Evolutionary conservation across 2,329 filamentous ascomycete species (phyloP), one percentile per base, ranked within the genome.

Genomic region (Blastomyces silverae): DNA sequence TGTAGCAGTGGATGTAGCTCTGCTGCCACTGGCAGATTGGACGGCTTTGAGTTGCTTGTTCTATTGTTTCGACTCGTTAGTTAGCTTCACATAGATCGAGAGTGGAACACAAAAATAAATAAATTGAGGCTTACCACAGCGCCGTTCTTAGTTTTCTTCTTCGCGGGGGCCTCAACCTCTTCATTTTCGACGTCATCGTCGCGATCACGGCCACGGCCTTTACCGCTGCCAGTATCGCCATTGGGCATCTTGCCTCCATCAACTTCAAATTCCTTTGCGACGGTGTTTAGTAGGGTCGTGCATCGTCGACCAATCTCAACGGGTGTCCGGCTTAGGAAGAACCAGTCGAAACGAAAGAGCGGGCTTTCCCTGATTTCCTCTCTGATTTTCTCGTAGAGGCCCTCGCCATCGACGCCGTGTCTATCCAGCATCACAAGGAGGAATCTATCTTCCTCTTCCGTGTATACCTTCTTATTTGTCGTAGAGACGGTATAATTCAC

Each of bases 381-480:
- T n/a, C 94, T 89, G 73, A 99, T 96, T 75, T 87, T 88, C 71
- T 99, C 94, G 75, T 94, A 95, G 67, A 99, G 84, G 44, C 86
- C 86, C 71, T 97, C 93, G 1, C 89, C 89, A 74, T 99, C 95
- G 46, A 99, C 87, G 7, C 95, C 94, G 71, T 92, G 89, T 76
- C 89, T 90, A 78, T 99, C 92, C 6, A 99, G 83, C 79, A 97
- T 89, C 61, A 99, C 93, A 44, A 99, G 83, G 62, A 99, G 79
- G 79, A 99, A 99, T 3, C 94, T 87, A 74, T 99, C 94, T 76
- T 99, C 94, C 74, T 99, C 94, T 75, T 99, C 95, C 0, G 92
- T 97, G 76, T 99, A 99, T 0, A 99, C 92, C 81, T 99, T 99
- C 82, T 99, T 99, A 85, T 99, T 99, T 11, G 95, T 99, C 1